Evolutionary conservation across 2,329 filamentous ascomycete species (phyloP).

Genomic region (Trichoderma sp.): DNA sequence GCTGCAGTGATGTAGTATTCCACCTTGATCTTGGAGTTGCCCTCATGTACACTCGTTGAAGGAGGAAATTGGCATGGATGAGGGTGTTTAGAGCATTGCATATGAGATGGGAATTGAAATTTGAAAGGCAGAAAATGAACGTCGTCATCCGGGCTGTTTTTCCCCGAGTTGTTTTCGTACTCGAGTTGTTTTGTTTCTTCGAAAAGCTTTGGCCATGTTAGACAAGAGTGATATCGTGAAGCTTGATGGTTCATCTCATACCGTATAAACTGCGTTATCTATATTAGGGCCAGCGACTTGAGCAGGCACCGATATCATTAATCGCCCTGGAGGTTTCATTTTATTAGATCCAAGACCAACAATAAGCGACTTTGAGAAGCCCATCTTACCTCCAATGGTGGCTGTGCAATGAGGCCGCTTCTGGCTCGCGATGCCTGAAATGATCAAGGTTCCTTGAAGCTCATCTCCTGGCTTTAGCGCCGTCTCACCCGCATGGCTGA

Average conservation of each 20-base stretch:
- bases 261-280: neutral
- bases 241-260: neutral
- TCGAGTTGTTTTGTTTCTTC: neutral
- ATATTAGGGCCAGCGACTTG: slow-evolving; percentile 8
- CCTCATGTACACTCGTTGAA: neutral
- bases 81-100: neutral
- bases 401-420: neutral
- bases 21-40: neutral
- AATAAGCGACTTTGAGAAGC: too few relatives aligned
- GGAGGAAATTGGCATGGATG: neutral
- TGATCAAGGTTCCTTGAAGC: neutral
- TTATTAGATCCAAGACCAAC: too few relatives aligned
- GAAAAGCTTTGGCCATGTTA: neutral
- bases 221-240: neutral
- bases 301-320: neutral
- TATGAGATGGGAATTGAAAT: slow-evolving; percentile 1
- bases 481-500: neutral
- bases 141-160: neutral
- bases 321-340: neutral
- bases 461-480: slow-evolving; percentile 1
- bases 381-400: slow-evolving; percentile 1
- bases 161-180: neutral
- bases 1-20: slow-evolving; percentile 12
- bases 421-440: neutral
- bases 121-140: neutral